These are phyloP conservation scores for Leishmania turanica DNA, from an alignment of 208 protist genomes.

Conservation along the genomic window DNA sequence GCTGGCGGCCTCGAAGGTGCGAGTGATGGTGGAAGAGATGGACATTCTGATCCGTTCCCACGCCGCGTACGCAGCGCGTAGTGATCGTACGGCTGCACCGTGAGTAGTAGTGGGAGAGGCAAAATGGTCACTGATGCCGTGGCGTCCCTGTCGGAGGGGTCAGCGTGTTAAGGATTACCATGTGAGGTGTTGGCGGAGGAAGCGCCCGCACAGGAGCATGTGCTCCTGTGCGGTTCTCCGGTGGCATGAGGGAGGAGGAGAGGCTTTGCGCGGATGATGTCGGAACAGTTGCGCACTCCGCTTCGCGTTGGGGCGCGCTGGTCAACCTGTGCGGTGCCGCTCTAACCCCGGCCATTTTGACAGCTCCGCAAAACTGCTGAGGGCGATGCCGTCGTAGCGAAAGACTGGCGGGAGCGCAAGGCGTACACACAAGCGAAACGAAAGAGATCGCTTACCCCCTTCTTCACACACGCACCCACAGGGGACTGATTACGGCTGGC, in stretches of 20 bases:
- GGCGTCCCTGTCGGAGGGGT: background rate
- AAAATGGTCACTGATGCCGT: background rate
- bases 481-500: background rate
- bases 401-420: background rate
- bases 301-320: background rate
- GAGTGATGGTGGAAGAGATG: conserved; percentile 67
- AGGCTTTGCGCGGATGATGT: background rate
- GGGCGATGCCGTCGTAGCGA: background rate
- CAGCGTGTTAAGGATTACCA: background rate
- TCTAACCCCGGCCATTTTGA: background rate
- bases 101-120: background rate
- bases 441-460: background rate
- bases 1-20: conserved; percentile 39
- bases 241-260: background rate
- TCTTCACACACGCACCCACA: background rate
- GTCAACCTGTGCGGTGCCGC: background rate
- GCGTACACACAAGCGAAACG: background rate
- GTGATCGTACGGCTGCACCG: background rate
- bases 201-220: background rate
- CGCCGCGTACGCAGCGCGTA: conserved; percentile 38
- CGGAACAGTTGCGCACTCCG: background rate
- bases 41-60: conserved; percentile 64
- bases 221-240: background rate
- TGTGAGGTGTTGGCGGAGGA: background rate
- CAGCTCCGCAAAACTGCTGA: background rate